Evolutionary conservation across 2,329 filamentous ascomycete genomes (phyloP).

Genomic region (Monosporascus sp.): DNA sequence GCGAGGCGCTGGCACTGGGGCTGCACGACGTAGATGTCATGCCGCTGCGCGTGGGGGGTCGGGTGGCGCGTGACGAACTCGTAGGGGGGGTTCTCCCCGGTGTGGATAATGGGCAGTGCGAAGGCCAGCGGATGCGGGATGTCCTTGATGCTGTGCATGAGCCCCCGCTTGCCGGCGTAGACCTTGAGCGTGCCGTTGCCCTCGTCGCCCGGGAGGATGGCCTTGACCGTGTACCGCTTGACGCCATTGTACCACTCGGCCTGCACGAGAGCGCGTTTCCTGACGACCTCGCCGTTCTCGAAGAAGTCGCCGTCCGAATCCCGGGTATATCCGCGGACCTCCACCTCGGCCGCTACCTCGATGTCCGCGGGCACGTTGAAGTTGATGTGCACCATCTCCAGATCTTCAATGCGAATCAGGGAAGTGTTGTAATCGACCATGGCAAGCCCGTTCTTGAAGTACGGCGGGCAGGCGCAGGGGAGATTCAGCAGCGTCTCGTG

Average conservation of each 20-base stretch:
- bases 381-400: slow-evolving; percentile 89
- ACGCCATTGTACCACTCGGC: slow-evolving; percentile 83
- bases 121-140: slow-evolving; percentile 90
- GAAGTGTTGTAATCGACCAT: slow-evolving; percentile 91
- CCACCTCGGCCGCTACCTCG: slow-evolving; percentile 88
- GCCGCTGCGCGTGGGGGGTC: slow-evolving; percentile 92
- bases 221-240: slow-evolving; percentile 93
- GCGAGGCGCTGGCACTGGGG: slow-evolving; percentile 86
- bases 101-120: slow-evolving; percentile 83
- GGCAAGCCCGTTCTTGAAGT: slow-evolving; percentile 75
- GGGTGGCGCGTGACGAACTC: slow-evolving; percentile 91
- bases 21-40: slow-evolving; percentile 95
- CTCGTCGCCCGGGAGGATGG: slow-evolving; percentile 84
- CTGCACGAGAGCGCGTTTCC: slow-evolving; percentile 83
- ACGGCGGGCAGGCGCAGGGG: slow-evolving; percentile 79
- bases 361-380: slow-evolving; percentile 84
- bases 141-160: slow-evolving; percentile 97
- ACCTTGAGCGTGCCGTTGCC: slow-evolving; percentile 83
- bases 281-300: slow-evolving; percentile 81
- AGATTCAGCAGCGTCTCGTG: slow-evolving; percentile 82
- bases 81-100: slow-evolving; percentile 87
- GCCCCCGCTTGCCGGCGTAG: slow-evolving; percentile 86
- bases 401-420: slow-evolving; percentile 75
- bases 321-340: slow-evolving; percentile 71
- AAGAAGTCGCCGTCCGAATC: slow-evolving; percentile 90